Percentiles rank a stretch among this genome's conserved stretches.
phyloP scores from a whole-genome alignment of 495 filamentous ascomycete species.

The Schizothecium vesticola region DNA sequence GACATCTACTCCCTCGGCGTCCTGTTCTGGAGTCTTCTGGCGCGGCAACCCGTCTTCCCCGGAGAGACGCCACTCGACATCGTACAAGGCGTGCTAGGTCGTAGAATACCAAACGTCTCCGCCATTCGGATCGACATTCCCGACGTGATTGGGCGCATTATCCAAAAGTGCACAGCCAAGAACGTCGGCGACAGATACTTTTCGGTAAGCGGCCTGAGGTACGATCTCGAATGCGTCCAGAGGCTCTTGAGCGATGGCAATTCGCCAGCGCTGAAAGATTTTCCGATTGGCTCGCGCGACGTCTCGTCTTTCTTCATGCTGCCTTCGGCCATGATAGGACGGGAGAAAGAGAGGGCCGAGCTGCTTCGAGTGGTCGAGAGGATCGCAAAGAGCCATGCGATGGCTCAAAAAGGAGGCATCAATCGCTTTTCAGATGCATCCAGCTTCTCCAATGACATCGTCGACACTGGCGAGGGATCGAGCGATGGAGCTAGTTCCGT shows the following conservation, averaged over 20 bases:
- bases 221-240: slow-evolving; percentile 66
- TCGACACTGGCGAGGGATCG: slow-evolving; percentile 48
- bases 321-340: slow-evolving; percentile 72
- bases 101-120: slow-evolving; percentile 68
- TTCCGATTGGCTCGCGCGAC: slow-evolving; percentile 67
- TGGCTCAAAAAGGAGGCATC: slow-evolving; percentile 40
- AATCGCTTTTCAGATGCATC: slow-evolving; percentile 50
- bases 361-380: slow-evolving; percentile 69
- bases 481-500: slow-evolving; percentile 46
- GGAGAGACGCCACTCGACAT: slow-evolving; percentile 77
- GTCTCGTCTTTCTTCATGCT: slow-evolving; percentile 83
- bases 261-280: slow-evolving; percentile 58
- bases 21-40: slow-evolving; percentile 79
- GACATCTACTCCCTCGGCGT: slow-evolving; percentile 87
- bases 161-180: slow-evolving; percentile 87
- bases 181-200: slow-evolving; percentile 78
- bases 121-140: slow-evolving; percentile 72
- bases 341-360: slow-evolving; percentile 61
- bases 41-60: slow-evolving; percentile 69
- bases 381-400: slow-evolving; percentile 54
- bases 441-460: slow-evolving; percentile 49
- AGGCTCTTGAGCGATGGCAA: slow-evolving; percentile 72
- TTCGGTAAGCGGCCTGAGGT: slow-evolving; percentile 71
- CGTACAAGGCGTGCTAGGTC: slow-evolving; percentile 76
- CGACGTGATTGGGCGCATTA: slow-evolving; percentile 69